Evolutionary conservation across 257 asterid genomes (phyloP).

Genomic region (Gynochthodes officinalis): DNA sequence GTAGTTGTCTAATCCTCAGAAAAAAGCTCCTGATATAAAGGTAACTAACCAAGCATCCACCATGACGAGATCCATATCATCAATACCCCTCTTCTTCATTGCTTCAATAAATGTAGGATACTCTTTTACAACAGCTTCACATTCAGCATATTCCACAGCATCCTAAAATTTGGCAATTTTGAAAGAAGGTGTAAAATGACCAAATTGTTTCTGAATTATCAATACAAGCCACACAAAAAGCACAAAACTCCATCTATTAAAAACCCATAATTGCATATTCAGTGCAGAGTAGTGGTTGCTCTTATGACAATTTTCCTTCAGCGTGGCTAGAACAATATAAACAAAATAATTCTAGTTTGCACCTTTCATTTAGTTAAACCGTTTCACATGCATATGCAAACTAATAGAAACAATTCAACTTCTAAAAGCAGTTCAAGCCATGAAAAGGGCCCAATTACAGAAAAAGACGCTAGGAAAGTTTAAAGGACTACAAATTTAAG

Average conservation of each 20-base stretch:
- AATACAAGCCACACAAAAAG: background rate
- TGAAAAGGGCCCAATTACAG: background rate
- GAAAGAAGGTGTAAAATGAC: background rate
- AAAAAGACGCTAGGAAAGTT: background rate
- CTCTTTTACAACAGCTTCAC: slow-evolving; percentile 87
- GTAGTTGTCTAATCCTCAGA: background rate
- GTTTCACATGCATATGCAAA: background rate
- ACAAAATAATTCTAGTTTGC: background rate
- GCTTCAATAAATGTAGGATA: slow-evolving; percentile 89
- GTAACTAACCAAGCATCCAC: slow-evolving; percentile 89
- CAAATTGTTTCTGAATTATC: background rate
- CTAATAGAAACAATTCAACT: background rate
- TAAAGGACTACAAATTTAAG: background rate
- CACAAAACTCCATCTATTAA: background rate
- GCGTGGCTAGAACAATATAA: background rate
- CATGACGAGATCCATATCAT: slow-evolving; percentile 98
- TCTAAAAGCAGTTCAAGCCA: background rate
- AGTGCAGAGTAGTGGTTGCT: background rate
- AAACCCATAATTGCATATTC: background rate
- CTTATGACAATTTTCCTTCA: background rate
- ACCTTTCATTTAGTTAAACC: background rate
- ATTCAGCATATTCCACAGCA: slow-evolving; percentile 95
- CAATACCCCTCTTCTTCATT: slow-evolving; percentile 97
- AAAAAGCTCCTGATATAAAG: background rate
- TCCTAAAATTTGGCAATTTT: slow-evolving; percentile 42